These are phyloP conservation scores for Spergularia azorica DNA, from an alignment of 179 eudicot species.

Conservation along the genomic window DNA sequence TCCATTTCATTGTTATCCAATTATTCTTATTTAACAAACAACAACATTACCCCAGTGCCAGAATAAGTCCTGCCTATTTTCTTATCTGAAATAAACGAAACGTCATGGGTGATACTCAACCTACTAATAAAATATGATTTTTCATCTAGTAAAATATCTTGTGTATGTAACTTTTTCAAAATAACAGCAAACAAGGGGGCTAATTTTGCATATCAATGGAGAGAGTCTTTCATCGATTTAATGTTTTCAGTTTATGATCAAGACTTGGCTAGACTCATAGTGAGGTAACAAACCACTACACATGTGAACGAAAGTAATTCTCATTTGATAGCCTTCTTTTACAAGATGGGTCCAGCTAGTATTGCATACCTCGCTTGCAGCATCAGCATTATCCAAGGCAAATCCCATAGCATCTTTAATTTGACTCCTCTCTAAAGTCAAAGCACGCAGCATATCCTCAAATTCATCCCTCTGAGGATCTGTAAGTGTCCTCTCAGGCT, in stretches of 20 bases:
- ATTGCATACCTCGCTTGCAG: slow-evolving; percentile 88
- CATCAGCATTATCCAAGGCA: slow-evolving; percentile 97
- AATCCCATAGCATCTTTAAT: slow-evolving; percentile 97
- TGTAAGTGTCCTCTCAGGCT: slow-evolving; percentile 80
- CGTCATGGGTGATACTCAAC: too few relatives aligned
- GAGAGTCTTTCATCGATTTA: not conserved
- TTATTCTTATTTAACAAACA: too few relatives aligned
- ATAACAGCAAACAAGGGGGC: not conserved
- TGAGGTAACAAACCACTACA: slow-evolving; percentile 3
- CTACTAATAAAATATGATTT: not conserved
- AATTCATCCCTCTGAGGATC: slow-evolving; percentile 96
- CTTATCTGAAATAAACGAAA: too few relatives aligned
- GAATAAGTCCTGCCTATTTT: too few relatives aligned
- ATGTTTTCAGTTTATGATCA: not conserved
- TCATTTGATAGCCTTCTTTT: not conserved
- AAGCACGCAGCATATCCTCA: slow-evolving; percentile 95
- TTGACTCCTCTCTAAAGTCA: slow-evolving; percentile 92
- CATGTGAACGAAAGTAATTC: not conserved
- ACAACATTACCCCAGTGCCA: too few relatives aligned
- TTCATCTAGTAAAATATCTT: not conserved
- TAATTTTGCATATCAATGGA: not conserved
- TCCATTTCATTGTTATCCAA: too few relatives aligned
- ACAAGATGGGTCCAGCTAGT: not conserved
- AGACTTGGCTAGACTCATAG: not conserved
- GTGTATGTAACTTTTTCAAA: not conserved